Evolutionary conservation across 1,284 basidiomycete species (phyloP), one percentile per base, ranked within the genome.

Genomic region (Ganoderma meredithae): DNA sequence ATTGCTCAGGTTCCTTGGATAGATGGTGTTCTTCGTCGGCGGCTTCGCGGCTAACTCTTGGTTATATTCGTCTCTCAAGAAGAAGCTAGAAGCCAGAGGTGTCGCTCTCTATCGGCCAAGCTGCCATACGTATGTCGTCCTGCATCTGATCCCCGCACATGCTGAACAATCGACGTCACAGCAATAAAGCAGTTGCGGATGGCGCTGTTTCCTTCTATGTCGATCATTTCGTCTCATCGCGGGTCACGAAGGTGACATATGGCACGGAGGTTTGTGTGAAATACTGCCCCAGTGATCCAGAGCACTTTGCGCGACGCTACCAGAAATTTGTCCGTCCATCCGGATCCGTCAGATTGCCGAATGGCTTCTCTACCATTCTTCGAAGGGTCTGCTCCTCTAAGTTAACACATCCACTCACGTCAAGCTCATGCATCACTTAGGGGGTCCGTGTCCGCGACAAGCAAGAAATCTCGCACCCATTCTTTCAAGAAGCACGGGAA

Each of bases 381-480:
- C 53, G 66, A 62, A 82, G 79, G 76, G 83, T 80, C 49, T 10
- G 41, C n/a, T 25, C 19, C 13, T 13, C 56, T n/a, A 49, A 12
- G 22, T 49, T 58, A 64, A 17, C 6, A 39, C 6, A 4, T 27
- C 7, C 60, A 7, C 36, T 8, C 3, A 19, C 22, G 17, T 15
- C 25, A 25, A 25, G 33, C 61, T 62, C 15, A 33, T 6, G 7
- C 19, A n/a, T 31, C 15, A 33, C 2, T 47, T 58, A 84, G 83
- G 82, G 81, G 12, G 79, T 75, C 0, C 66, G 71, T 13, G 77
- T 82, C 1, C 73, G 75, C 0, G 79, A 79, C 55, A 66, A 81
- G 68, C 81, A 83, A 76, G 78, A 86, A 76, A 82, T 85, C 70
- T 77, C 77, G 15, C 78, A 80, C 47, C 76, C 80, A 1, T 84